Evolutionary conservation across 2,329 filamentous ascomycete species (phyloP).

Genomic region (Hymenoscyphus infarciens): DNA sequence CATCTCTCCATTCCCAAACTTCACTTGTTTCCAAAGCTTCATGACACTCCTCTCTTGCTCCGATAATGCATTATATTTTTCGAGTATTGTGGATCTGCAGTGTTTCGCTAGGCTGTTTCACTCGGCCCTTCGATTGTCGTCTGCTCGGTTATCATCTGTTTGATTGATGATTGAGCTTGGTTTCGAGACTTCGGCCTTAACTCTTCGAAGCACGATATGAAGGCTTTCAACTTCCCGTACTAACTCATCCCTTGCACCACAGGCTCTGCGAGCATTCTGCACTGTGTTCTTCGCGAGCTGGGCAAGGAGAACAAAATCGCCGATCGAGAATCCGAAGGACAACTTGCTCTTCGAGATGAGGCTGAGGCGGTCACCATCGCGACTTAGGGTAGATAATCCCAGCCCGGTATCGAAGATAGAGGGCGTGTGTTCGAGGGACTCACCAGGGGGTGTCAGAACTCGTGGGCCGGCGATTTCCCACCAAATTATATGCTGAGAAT

Average conservation of each 20-base stretch:
- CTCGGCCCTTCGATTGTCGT: conserved; percentile 12
- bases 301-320: conserved; percentile 6
- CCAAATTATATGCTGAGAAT: too few species aligned
- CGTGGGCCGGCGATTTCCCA: too few species aligned
- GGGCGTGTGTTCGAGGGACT: too few species aligned
- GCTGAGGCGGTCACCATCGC: too few species aligned
- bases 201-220: conserved; percentile 50
- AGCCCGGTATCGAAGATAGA: too few species aligned
- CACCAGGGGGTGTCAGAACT: too few species aligned
- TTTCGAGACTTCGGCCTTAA: conserved; percentile 52
- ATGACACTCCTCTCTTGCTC: conserved; percentile 13
- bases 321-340: conserved; percentile 6
- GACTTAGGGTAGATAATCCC: too few species aligned
- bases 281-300: conserved; percentile 8
- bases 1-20: conserved; percentile 22
- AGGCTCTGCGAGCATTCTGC: conserved; percentile 38
- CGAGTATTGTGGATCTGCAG: conserved; percentile 16
- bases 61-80: conserved; percentile 21
- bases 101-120: conserved; percentile 12
- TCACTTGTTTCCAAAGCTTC: conserved; percentile 17
- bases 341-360: not conserved
- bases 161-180: conserved; percentile 49
- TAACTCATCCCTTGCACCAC: conserved; percentile 45
- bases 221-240: conserved; percentile 47
- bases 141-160: conserved; percentile 2